phyloP scores from a whole-genome alignment of 139 green algal genomes.

The Mesotaenium endlicherianum region DNA sequence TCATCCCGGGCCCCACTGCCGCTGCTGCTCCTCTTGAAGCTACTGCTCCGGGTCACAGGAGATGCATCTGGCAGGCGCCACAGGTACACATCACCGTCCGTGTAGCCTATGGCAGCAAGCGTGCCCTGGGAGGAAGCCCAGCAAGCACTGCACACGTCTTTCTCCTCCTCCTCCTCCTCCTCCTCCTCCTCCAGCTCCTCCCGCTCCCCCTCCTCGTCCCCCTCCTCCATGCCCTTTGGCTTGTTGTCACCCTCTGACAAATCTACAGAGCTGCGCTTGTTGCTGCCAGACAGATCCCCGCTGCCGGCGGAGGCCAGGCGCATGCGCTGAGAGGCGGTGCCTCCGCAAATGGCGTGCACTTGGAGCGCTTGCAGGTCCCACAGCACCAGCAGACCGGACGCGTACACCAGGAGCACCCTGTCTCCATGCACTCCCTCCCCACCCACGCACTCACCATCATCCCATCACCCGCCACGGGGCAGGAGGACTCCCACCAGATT shows the following conservation, averaged over 20 bases:
- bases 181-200: background rate
- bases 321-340: background rate
- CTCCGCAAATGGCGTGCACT: constrained; percentile 12
- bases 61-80: constrained; percentile 21
- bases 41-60: background rate
- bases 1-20: background rate
- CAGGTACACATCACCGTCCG: constrained; percentile 20
- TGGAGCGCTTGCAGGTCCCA: constrained; percentile 28
- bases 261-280: background rate
- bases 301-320: background rate
- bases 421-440: background rate
- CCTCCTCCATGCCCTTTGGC: background rate
- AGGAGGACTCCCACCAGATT: background rate
- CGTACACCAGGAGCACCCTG: constrained; percentile 30
- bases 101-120: constrained; percentile 22
- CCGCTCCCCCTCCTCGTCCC: background rate
- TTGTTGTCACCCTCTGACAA: too few species aligned
- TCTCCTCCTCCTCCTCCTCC: constrained; percentile 7
- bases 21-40: background rate
- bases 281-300: background rate
- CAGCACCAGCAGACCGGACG: constrained; percentile 13
- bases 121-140: constrained; percentile 20
- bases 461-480: background rate
- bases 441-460: background rate
- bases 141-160: constrained; percentile 10